Base-by-base conservation (phyloP, 148 eudicot genomes). In the Heliamphora exappendiculata region DNA sequence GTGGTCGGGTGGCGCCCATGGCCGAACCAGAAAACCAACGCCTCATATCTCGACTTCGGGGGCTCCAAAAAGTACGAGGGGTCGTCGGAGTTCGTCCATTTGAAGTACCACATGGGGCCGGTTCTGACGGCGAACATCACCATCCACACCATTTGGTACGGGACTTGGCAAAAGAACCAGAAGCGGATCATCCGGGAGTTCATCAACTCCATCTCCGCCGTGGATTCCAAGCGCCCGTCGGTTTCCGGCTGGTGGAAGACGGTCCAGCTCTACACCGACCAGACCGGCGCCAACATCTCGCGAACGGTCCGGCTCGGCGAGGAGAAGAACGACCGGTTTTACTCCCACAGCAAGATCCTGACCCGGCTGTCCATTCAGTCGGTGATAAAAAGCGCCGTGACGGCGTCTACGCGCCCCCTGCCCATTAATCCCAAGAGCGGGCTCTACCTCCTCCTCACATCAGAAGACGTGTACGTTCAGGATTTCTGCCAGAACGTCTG, bases 61-160 rank as follows among this genome's bases (percentile, higher is more conserved):
- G 75, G 81, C 41, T 89, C 91, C 5, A 91, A 91, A 54, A 89
- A 88, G 67, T 91, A 74, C 77, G 98, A 94, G 53, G 95, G 97
- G 36, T 92, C 98, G 0, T 91, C 98, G 29, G 90, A 85, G 11
- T 85, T 92, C 66, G 98, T 94, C 11, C 76, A 87, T 53, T 16
- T 92, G 55, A 87, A 81, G 54, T 94, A 94, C 85, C 98, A 94
- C 82, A 92, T 92, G 97, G 98, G 98, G 12, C 98, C 98, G 0
- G 95, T 94, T 6, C 89, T 94, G 47, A 89, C 98, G 13, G 82
- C 90, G 34, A 84, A 86, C 37, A 90, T 91, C 75, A 89, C 97
- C 81, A 77, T 94, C 76, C 87, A 94, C 70, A 78, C 85, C 1
- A 88, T 94, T 54, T 94, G 98, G 98, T 94, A 94, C 82, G 98